Conservation (phyloP, 164 flowering plant genomes). For the Vitis rupestris region DNA sequence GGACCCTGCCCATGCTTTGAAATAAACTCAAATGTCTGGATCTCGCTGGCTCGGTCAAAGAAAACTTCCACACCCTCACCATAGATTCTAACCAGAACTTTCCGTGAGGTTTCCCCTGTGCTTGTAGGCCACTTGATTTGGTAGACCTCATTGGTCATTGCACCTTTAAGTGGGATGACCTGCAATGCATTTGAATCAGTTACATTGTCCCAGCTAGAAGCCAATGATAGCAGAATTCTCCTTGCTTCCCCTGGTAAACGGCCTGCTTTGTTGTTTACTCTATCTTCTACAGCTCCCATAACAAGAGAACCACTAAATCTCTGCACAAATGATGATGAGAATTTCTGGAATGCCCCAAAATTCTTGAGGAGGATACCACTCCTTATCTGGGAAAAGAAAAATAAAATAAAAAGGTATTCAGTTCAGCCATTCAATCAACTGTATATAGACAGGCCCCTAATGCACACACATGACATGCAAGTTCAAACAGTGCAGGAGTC, state of each 20-base stretch:
- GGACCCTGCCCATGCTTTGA: constrained; percentile 83
- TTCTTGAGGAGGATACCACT: background rate
- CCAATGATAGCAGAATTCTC: constrained; percentile 46
- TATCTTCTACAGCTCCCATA: constrained; percentile 27
- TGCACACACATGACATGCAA: too few species aligned
- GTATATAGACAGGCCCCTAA: too few species aligned
- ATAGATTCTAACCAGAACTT: constrained; percentile 72
- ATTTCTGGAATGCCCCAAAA: background rate
- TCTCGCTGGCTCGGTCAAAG: constrained; percentile 67
- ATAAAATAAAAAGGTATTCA: background rate
- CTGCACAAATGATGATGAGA: background rate
- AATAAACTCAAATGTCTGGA: constrained; percentile 74
- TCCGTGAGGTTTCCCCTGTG: constrained; percentile 32
- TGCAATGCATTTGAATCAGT: constrained; percentile 49
- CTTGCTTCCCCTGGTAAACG: constrained; percentile 56
- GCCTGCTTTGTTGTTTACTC: constrained; percentile 13
- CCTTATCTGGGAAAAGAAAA: background rate
- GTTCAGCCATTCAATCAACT: background rate
- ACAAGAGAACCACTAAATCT: background rate
- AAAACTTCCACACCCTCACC: constrained; percentile 86
- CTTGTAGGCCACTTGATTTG: constrained; percentile 70
- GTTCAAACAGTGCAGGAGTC: too few species aligned
- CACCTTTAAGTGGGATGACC: constrained; percentile 69
- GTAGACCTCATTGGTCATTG: constrained; percentile 89
- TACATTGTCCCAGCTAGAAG: constrained; percentile 63